These are phyloP conservation scores for Rhizopus microsporus DNA, from an alignment of 371 early-diverging fungal genomes.

Conservation along the genomic window DNA sequence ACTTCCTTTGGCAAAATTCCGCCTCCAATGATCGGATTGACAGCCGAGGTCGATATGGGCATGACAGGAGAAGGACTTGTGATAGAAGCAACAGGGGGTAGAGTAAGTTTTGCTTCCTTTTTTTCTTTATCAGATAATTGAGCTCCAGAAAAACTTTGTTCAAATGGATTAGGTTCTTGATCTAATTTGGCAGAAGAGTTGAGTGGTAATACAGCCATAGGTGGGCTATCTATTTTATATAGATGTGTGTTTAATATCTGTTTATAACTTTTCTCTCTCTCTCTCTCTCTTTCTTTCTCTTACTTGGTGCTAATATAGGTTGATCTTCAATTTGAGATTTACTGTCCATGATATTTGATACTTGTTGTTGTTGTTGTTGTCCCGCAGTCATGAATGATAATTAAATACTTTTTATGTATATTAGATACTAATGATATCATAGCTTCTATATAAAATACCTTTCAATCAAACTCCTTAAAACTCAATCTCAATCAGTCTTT, in stretches of 20 bases:
- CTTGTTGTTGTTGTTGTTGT: no score
- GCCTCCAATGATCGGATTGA: constrained; percentile 34
- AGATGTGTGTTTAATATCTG: not conserved
- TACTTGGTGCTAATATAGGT: constrained; percentile 2
- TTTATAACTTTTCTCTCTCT: no score
- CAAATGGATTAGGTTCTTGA: constrained; percentile 86
- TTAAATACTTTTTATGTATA: no score
- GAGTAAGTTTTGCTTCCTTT: constrained; percentile 23
- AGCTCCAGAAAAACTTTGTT: constrained; percentile 72
- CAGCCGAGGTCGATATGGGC: constrained; percentile 26
- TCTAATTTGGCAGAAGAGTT: constrained; percentile 65
- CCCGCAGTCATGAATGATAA: no score
- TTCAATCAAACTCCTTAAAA: no score
- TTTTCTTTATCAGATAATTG: constrained; percentile 11
- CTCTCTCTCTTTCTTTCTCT: not conserved
- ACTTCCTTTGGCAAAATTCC: constrained; percentile 49
- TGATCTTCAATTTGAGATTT: constrained; percentile 1
- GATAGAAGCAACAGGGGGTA: constrained; percentile 48
- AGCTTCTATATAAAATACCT: no score
- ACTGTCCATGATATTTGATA: not conserved
- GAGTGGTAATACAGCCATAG: constrained; percentile 42
- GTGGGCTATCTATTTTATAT: constrained; percentile 19
- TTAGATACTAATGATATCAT: no score
- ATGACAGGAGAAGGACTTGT: constrained; percentile 41
- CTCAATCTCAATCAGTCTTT: not conserved